Evolutionary conservation across 1,284 basidiomycete genomes (phyloP), one percentile per base, ranked within the genome.

Genomic region (Caloboletus firmus): DNA sequence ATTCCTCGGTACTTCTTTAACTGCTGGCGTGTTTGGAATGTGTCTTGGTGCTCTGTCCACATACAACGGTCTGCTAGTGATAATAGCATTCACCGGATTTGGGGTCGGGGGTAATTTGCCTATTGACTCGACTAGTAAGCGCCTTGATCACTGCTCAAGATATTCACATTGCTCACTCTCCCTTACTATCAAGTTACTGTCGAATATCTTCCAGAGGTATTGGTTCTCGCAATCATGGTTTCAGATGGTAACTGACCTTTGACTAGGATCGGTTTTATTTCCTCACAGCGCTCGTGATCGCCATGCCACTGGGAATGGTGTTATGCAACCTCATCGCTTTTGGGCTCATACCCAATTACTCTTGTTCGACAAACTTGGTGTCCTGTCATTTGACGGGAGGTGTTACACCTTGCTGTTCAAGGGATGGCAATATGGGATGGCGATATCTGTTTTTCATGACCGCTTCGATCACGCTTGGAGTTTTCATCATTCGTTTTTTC

Each of bases 381-480:
- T 63, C 61, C 15, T 62, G 61, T 51, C 44, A 9, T 0, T 35
- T 64, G 32, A 62, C 59, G 2, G 49, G 34, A 34, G 58, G 55
- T 28, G 24, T 37, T 12, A 4, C 32, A 15, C 62, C 60, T 30
- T 62, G 60, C 12, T 62, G 60, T 32, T 59, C 62, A 7, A 63
- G 17, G 35, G 39, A 48, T 5, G 42, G 3, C 18, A 62, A 62
- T 35, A 64, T 62, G 62, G 62, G 61, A n/a, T 62, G 61, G 61
- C 51, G 60, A 36, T 62, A 62, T 31, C 12, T 62, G 2, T 34
- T 60, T 28, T 62, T 64, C 43, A 42, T 54, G 2, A 6, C 49
- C 9, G 42, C 34, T 18, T 40, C 54, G 1, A 52, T 64, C n/a
- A 64, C 62, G 2, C 42, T 62, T 8, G 40, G 34, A 2, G 31